Evolutionary conservation across 306 rosid genomes (phyloP), one percentile per base, ranked within the genome.

Genomic region (Hippophae gyantsensis): DNA sequence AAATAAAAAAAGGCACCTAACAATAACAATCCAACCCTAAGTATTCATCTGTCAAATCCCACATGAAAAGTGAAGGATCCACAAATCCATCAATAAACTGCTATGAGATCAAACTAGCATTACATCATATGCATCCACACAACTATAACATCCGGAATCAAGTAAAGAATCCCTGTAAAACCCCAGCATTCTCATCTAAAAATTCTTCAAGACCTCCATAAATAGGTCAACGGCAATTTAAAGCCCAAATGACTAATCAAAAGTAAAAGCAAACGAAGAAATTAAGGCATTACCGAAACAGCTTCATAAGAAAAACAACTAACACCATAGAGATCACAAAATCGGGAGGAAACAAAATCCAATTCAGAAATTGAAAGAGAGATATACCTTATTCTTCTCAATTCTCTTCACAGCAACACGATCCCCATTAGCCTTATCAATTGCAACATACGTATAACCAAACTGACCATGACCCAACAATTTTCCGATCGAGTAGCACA

Each of bases 391-490:
- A 60, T 45, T 76, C 81, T 93, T 93, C 62, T 93, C 97, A 46
- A 93, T 84, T 63, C 81, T 80, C 80, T 93, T 93, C 5, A 93
- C 99, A 14, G 95, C 99, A 13, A 93, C 99, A 13, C 97, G 94
- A 77, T 93, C 94, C 73, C 95, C 97, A 74, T 80, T 88, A 3
- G 60, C 76, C 73, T 76, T 84, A 66, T 88, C 89, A 7, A 75
- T 56, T 5, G 97, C 99, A 7, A 86, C 97, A 70, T 86, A 93
- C 7, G 99, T 93, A 52, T 93, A 93, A 14, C 99, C 99, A 68
- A 93, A 93, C 68, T 93, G 99, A 1, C 99, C 99, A 9, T 93
- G 97, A 0, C 99, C 99, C 42, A 93, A 75, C 82, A 93, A 71
- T 68, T 93, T 93, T 57, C 97, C 99, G 10, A 93, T 82, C 65